A percentile compares a stretch with the other conserved stretches of the same genome.
Conservation (phyloP, 2,329 filamentous ascomycete species). For the Sporothrix pseudoabietina region DNA sequence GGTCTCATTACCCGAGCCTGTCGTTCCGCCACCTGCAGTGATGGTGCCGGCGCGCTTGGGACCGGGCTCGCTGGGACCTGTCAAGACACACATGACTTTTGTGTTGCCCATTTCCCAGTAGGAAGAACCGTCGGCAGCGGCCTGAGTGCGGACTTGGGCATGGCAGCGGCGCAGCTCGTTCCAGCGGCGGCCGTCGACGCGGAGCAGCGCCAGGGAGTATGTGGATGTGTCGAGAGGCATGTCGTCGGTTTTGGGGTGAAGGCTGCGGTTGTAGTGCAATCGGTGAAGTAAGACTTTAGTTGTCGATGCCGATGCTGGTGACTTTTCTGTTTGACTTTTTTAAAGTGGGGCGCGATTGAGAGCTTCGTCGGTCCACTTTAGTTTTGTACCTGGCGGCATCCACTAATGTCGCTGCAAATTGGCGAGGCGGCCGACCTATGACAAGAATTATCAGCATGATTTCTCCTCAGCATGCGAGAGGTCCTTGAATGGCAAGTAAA, state of each 20-base stretch:
- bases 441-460: no score
- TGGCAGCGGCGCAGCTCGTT: slow-evolving; percentile 90
- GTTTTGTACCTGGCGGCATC: neutral
- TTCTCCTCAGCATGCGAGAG: no score
- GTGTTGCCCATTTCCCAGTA: slow-evolving; percentile 98
- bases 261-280: neutral
- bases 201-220: slow-evolving; percentile 82
- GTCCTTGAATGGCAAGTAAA: no score
- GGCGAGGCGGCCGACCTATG: neutral
- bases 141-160: slow-evolving; percentile 88
- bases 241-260: slow-evolving; percentile 44
- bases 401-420: neutral
- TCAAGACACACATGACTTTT: slow-evolving; percentile 90
- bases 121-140: slow-evolving; percentile 86
- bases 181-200: slow-evolving; percentile 86
- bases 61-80: slow-evolving; percentile 73
- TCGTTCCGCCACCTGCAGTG: slow-evolving; percentile 37
- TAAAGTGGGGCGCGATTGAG: slow-evolving; percentile 16
- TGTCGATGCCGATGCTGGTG: neutral
- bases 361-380: neutral
- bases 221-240: slow-evolving; percentile 97
- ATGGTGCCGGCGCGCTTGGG: slow-evolving; percentile 41
- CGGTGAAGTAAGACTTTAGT: neutral
- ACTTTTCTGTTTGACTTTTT: slow-evolving; percentile 27
- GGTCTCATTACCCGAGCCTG: slow-evolving; percentile 41